Percentiles rank a stretch among this genome's conserved stretches.
These are phyloP conservation scores for Trichomonas gallinae DNA, from an alignment of 208 protist species.

Conservation along the genomic window DNA sequence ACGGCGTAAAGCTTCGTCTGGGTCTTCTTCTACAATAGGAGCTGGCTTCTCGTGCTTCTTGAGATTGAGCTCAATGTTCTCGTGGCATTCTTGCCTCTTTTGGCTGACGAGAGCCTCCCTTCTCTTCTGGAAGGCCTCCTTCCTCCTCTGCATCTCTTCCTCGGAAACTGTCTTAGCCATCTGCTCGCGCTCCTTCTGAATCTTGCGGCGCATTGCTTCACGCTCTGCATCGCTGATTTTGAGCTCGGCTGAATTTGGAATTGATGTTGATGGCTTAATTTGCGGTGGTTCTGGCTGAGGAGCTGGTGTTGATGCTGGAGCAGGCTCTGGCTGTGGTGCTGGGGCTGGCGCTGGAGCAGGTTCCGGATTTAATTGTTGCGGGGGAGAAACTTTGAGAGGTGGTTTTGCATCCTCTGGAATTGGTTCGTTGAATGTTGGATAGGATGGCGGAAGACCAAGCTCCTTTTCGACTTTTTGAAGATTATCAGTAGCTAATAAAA, in stretches of 20 bases:
- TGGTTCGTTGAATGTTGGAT: neutral
- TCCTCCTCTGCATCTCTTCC: neutral
- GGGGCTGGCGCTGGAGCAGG: neutral
- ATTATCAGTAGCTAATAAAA: neutral
- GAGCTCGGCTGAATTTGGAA: neutral
- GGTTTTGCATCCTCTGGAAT: neutral
- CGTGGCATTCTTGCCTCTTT: neutral
- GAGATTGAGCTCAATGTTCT: neutral
- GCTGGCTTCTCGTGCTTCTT: neutral
- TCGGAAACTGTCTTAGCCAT: neutral
- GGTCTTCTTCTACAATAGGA: neutral
- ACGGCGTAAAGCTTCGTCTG: neutral
- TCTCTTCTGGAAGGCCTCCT: conserved; percentile 2
- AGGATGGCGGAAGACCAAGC: neutral
- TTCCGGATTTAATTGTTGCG: neutral
- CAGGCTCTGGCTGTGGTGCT: neutral
- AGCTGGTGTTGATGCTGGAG: neutral
- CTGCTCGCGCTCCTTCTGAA: neutral
- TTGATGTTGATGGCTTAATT: neutral
- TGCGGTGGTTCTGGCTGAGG: neutral
- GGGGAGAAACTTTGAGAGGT: neutral
- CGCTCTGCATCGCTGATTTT: neutral
- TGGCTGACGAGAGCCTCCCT: neutral
- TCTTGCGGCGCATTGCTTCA: neutral
- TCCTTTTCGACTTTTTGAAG: neutral